Evolutionary conservation across 345 rosid genomes (phyloP), one percentile per base, ranked within the genome.

Genomic region (Syzygium aromaticum): DNA sequence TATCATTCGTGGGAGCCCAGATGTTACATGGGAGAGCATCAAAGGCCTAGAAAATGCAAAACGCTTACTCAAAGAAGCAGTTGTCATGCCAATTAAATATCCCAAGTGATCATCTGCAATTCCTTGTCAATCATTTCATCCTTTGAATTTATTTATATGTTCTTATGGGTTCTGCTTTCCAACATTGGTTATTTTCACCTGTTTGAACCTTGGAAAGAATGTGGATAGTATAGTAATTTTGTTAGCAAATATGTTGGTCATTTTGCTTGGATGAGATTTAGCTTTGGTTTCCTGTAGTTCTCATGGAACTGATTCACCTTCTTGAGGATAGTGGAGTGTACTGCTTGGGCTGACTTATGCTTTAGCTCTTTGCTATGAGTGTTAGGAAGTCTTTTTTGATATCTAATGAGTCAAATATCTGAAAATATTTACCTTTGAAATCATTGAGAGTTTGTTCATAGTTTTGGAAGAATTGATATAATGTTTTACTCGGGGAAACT

Each of bases 71-170:
- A 98, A 98, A 91, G 99, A 98, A 93, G 99, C 99, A 52, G 99
- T 98, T 88, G 98, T 98, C 86, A 98, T 98, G 99, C 99, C 99
- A 84, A 98, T 98, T 73, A 98, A 98, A 91, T 98, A 98, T 90
- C 99, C 99, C 87, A 91, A 94, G 99, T 98, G 63, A 63, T 73
- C 85, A 9, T 84, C 80, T 87, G 43, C 84, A 67, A 85, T 84
- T 16, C 61, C 78, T 78, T 54, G 22, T 14, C 57, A 11, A 77
- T 43, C n/a, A 52, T 87, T 30, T 61, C 64, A 87, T 84, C n/a
- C 27, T 40, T 59, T 33, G 80, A n/a, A 51, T 67, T 27, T 49
- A 40, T 28, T 84, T 43, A 6, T 51, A 52, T 10, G 49, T 38
- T 73, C 49, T 73, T 33, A 38, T 73, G 80, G 80, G 12, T 43